Conservation (phyloP, 2,329 filamentous ascomycete species). For the Calonectria hongkongensis region DNA sequence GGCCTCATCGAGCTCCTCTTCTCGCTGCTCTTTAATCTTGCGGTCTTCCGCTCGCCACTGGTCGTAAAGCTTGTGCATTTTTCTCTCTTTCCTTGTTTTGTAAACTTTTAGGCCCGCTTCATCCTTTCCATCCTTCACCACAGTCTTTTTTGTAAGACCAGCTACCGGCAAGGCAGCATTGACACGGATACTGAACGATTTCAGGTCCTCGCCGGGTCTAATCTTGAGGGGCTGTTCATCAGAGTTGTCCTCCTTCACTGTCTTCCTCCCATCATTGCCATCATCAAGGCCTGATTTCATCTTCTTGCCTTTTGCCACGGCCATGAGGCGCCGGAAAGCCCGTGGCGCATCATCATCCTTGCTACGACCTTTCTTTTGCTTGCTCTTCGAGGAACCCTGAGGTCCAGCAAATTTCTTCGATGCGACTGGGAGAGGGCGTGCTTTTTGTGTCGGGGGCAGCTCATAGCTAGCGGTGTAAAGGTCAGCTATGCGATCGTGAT, state of each 20-base stretch:
- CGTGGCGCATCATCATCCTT: slow-evolving; percentile 87
- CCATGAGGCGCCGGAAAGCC: slow-evolving; percentile 91
- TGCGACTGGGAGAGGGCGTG: slow-evolving; percentile 70
- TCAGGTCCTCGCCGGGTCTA: slow-evolving; percentile 86
- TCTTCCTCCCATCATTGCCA: slow-evolving; percentile 65
- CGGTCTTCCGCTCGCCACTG: slow-evolving; percentile 83
- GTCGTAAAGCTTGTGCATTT: slow-evolving; percentile 86
- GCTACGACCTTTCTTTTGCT: slow-evolving; percentile 67
- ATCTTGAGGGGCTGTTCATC: slow-evolving; percentile 77
- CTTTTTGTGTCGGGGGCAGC: slow-evolving; percentile 69
- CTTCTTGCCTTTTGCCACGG: slow-evolving; percentile 77
- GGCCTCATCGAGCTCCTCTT: slow-evolving; percentile 79
- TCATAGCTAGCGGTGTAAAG: slow-evolving; percentile 64
- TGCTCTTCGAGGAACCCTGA: slow-evolving; percentile 54
- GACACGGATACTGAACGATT: slow-evolving; percentile 88
- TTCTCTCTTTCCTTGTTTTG: slow-evolving; percentile 88
- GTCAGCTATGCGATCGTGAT: slow-evolving; percentile 43
- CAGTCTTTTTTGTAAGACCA: slow-evolving; percentile 78
- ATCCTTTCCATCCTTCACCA: slow-evolving; percentile 75
- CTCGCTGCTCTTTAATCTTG: slow-evolving; percentile 77
- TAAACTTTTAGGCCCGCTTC: slow-evolving; percentile 79
- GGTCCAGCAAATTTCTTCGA: slow-evolving; percentile 56
- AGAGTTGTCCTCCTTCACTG: slow-evolving; percentile 49
- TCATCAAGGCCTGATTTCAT: slow-evolving; percentile 81
- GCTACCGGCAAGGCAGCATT: slow-evolving; percentile 88